A percentile compares a stretch with the other conserved stretches of the same genome.
Conservation (phyloP, 2,329 filamentous ascomycete species). For the Chalaropsis thielavioides region DNA sequence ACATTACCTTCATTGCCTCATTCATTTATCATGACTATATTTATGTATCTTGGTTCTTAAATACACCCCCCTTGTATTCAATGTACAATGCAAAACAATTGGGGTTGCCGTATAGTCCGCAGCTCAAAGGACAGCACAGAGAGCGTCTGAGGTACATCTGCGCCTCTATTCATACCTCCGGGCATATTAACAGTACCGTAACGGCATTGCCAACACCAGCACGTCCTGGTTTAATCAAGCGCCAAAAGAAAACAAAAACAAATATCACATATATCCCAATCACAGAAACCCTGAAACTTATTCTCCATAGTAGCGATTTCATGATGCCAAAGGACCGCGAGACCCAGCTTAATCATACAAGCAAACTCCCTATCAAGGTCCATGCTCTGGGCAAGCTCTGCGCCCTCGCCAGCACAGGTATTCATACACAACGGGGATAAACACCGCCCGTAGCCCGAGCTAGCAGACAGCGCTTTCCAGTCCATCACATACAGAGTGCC, state of each 20-base stretch:
- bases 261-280: not conserved
- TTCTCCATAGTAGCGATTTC: not conserved
- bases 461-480: not conserved
- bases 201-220: not conserved
- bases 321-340: not conserved
- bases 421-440: not conserved
- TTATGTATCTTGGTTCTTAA: no score
- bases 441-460: not conserved
- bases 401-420: not conserved
- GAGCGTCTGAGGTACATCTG: not conserved
- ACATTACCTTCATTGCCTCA: not conserved
- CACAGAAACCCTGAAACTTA: not conserved
- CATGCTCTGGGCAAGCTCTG: not conserved
- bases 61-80: no score
- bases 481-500: not conserved
- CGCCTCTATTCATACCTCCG: not conserved
- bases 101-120: not conserved
- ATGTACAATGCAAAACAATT: not conserved
- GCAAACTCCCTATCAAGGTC: not conserved
- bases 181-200: not conserved
- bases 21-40: not conserved
- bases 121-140: not conserved
- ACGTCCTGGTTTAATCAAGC: not conserved
- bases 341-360: not conserved
- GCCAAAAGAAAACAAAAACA: not conserved